Percentiles rank a stretch among this genome's conserved stretches.
Conservation (phyloP, 352 stramenopile genomes). For the Phytophthora tentaculata region DNA sequence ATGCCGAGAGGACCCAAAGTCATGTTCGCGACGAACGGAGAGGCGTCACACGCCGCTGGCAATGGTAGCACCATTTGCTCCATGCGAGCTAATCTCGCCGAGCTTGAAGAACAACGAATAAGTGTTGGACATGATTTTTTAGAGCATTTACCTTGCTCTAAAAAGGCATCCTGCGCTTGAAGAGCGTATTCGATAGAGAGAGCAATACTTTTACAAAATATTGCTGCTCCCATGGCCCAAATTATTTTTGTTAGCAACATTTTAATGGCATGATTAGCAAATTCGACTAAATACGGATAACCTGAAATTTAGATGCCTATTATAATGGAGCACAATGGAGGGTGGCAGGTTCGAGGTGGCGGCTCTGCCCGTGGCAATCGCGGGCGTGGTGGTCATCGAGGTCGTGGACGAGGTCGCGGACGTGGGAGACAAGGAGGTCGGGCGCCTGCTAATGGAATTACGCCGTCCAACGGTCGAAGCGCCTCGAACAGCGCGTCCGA, state of each 20-base stretch:
- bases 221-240: too few species aligned
- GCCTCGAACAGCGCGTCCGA: slow-evolving; percentile 17
- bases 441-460: slow-evolving; percentile 11
- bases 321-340: slow-evolving; percentile 23
- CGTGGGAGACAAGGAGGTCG: slow-evolving; percentile 18
- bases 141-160: too few species aligned
- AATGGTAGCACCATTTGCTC: not conserved
- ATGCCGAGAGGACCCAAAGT: slow-evolving; percentile 76
- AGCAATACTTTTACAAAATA: too few species aligned
- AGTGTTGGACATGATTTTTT: slow-evolving; percentile 11
- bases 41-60: slow-evolving; percentile 31
- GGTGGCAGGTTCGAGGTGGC: slow-evolving; percentile 9
- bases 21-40: slow-evolving; percentile 59
- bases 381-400: slow-evolving; percentile 13
- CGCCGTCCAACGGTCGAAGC: not conserved
- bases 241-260: too few species aligned
- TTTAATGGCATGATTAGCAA: too few species aligned
- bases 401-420: slow-evolving; percentile 21
- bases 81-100: not conserved
- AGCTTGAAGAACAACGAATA: slow-evolving; percentile 4
- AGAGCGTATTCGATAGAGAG: too few species aligned
- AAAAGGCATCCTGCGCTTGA: too few species aligned
- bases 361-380: slow-evolving; percentile 4
- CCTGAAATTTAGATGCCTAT: too few species aligned
- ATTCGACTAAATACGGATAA: too few species aligned